Evolutionary conservation across 768 basidiomycete species (phyloP), one percentile per base, ranked within the genome.

Genomic region (Cytidiella melzeri): DNA sequence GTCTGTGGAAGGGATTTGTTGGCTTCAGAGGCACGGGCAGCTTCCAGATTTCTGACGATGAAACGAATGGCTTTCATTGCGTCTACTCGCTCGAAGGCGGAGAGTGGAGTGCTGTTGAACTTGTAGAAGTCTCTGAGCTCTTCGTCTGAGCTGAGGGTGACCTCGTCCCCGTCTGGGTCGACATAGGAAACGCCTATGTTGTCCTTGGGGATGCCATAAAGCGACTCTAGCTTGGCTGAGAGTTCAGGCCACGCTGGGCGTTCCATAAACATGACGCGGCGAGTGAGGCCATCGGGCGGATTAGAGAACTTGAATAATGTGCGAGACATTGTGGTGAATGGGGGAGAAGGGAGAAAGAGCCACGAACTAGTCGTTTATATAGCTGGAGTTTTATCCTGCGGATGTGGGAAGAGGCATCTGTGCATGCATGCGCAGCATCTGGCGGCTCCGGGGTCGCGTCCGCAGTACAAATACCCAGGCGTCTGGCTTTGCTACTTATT

Each of bases 61-160:
- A 92, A 78, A 65, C 79, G 85, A 66, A 83, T 68, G 21, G 66
- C 51, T 19, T 69, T 63, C 12, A 61, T 48, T 6, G 51, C 41
- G 18, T 57, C 54, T 13, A 21, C 46, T 5, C 24, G 61, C 39
- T 58, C 28, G 49, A 19, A 52, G 18, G 51, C 30, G 23, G 23
- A 28, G 18, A 19, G 47, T 7, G 45, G 13, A 15, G 39, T 37
- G 20, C 34, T 18, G 54, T 55, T 65, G 48, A 50, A 67, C 24
- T 61, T 58, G 61, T 84, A 89, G 61, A 76, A 87, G 51, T 90
- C 87, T 47, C 75, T 73, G n/a, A 91, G 76, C 63, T 92, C 89
- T 27, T 82, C 81, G 47, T 87, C 73, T 3, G 87, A 79, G 64
- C 79, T 86, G 49, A 90, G 70, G 10, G 87, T 90, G 53, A 92